Evolutionary conservation across 192 early-diverging fungal genomes (phyloP).

Genomic region (Geranomyces michiganensis): DNA sequence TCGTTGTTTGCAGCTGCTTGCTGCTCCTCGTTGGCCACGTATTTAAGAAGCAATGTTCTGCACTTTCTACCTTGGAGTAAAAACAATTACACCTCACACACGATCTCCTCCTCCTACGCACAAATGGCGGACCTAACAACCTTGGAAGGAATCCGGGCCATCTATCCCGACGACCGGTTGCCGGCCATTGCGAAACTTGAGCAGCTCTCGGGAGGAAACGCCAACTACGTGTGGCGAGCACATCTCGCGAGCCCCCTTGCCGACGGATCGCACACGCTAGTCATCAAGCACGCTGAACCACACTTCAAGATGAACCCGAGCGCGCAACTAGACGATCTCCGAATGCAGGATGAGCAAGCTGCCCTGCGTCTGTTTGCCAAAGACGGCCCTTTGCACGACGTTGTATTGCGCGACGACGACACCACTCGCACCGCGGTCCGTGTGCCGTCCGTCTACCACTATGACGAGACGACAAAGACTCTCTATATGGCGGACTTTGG

Average conservation of each 20-base stretch:
- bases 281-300: constrained; percentile 24
- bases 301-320: not conserved
- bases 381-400: not conserved
- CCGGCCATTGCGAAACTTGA: not conserved
- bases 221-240: constrained; percentile 10
- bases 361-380: not conserved
- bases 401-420: not conserved
- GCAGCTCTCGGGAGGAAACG: constrained; percentile 8
- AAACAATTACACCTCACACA: no score
- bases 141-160: not conserved
- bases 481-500: not conserved
- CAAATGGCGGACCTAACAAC: not conserved
- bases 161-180: not conserved
- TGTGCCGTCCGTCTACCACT: not conserved
- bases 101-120: no score
- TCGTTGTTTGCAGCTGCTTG: no score
- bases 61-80: no score
- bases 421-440: no score
- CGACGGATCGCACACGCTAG: not conserved
- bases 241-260: not conserved
- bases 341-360: not conserved
- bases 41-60: no score
- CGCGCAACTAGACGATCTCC: not conserved
- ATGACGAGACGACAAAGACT: not conserved
- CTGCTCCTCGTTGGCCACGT: no score